Evolutionary conservation across 371 early-diverging fungal genomes (phyloP).

Genomic region (Mucor irregularis): DNA sequence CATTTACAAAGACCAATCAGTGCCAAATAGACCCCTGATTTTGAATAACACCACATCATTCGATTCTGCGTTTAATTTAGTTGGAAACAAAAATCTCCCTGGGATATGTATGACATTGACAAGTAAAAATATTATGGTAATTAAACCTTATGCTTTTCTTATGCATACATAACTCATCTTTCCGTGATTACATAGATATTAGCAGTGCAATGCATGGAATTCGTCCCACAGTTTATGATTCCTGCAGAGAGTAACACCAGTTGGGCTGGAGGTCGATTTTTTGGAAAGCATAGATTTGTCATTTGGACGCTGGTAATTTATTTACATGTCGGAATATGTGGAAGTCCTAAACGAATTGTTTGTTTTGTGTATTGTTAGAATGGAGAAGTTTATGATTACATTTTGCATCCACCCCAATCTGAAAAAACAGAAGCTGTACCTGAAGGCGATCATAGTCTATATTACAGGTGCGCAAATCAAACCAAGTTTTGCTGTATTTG

Average conservation of each 20-base stretch:
- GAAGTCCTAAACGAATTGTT: background rate
- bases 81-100: slow-evolving; percentile 18
- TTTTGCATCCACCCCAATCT: slow-evolving; percentile 27
- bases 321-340: background rate
- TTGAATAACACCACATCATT: slow-evolving; percentile 13
- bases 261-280: slow-evolving; percentile 39
- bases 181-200: slow-evolving; percentile 33
- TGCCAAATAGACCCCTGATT: slow-evolving; percentile 14
- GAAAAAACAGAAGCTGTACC: slow-evolving; percentile 7
- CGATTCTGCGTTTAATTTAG: slow-evolving; percentile 28
- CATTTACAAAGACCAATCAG: slow-evolving; percentile 39
- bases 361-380: slow-evolving; percentile 24
- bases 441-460: slow-evolving; percentile 23
- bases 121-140: slow-evolving; percentile 33
- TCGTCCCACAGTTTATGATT: slow-evolving; percentile 34
- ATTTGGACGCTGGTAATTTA: slow-evolving; percentile 36
- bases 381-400: slow-evolving; percentile 37
- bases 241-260: slow-evolving; percentile 25
- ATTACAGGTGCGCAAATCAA: slow-evolving; percentile 31
- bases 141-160: background rate
- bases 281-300: slow-evolving; percentile 23
- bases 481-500: background rate
- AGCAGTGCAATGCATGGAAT: slow-evolving; percentile 16
- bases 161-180: too few relatives aligned
- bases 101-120: slow-evolving; percentile 39